Percentiles rank a stretch among this genome's conserved stretches.
These are phyloP conservation scores for Tolypocladium paradoxum DNA, from an alignment of 2,329 filamentous ascomycete species.

Conservation along the genomic window DNA sequence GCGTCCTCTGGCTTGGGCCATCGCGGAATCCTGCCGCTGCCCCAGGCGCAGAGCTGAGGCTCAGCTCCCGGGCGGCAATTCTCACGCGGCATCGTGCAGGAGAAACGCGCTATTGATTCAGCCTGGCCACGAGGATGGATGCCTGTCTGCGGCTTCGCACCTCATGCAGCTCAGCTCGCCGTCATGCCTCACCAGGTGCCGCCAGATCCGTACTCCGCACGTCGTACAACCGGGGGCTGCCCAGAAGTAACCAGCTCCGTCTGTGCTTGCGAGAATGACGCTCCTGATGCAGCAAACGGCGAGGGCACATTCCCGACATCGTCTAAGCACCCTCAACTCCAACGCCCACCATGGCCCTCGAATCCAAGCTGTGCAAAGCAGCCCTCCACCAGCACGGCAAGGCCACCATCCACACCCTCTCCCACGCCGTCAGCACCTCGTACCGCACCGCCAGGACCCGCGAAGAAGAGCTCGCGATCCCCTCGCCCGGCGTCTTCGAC, in stretches of 20 bases:
- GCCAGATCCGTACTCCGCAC: no score
- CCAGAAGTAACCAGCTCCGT: no score
- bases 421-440: neutral
- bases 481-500: constrained; percentile 2
- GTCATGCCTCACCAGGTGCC: no score
- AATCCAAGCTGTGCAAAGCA: neutral
- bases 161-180: no score
- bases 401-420: neutral
- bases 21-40: neutral
- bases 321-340: no score
- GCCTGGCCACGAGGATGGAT: no score
- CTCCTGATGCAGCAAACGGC: no score
- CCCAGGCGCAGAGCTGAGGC: neutral
- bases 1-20: no score
- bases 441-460: neutral
- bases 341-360: neutral
- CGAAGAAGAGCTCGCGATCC: constrained; percentile 1
- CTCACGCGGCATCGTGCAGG: neutral
- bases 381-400: neutral
- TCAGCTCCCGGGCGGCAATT: neutral
- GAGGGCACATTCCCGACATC: no score
- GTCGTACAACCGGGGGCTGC: no score
- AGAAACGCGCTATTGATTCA: neutral
- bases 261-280: no score
- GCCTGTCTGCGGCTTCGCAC: no score